Percentiles rank a stretch among this genome's conserved stretches.
Evolutionary conservation across 495 filamentous ascomycete genomes (phyloP).

Genomic region (Penicillium flavigenum): DNA sequence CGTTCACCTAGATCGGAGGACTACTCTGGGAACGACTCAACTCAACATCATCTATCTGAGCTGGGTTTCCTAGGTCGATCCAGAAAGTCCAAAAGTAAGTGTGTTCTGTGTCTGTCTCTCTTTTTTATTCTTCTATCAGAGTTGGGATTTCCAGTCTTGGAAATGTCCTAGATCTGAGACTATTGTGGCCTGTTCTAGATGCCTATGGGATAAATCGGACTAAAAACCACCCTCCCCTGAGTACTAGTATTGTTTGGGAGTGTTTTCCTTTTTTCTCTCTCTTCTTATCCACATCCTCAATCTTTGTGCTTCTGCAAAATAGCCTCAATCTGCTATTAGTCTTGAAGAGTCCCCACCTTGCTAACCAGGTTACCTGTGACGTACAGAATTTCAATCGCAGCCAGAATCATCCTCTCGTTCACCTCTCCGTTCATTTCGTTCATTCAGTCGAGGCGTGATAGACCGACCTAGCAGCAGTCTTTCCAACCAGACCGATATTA

Average conservation of each 20-base stretch:
- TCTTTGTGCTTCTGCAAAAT: constrained; percentile 10
- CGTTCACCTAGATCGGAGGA: constrained; percentile 47
- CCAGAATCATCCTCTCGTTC: constrained; percentile 40
- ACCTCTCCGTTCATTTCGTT: constrained; percentile 36
- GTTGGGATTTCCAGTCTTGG: not conserved
- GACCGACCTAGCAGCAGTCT: constrained; percentile 35
- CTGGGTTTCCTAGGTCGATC: constrained; percentile 43
- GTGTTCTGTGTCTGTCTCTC: not conserved
- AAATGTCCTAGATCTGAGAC: constrained; percentile 17
- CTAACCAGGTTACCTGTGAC: constrained; percentile 22
- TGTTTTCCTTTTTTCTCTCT: not conserved
- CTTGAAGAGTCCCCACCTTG: constrained; percentile 21
- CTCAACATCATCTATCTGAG: constrained; percentile 33
- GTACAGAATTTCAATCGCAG: constrained; percentile 35
- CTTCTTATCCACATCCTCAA: constrained; percentile 1
- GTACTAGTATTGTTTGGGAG: not conserved
- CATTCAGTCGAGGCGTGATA: constrained; percentile 24
- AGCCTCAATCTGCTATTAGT: constrained; percentile 11
- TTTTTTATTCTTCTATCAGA: not conserved
- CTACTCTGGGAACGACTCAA: constrained; percentile 40
- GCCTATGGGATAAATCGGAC: not conserved
- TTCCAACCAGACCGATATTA: constrained; percentile 30
- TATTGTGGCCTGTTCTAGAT: constrained; percentile 19
- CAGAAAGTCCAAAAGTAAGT: constrained; percentile 40
- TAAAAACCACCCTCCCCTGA: constrained; percentile 13